phyloP scores from a whole-genome alignment of 192 early-diverging fungal genomes.

The Linnemannia hyalina region DNA sequence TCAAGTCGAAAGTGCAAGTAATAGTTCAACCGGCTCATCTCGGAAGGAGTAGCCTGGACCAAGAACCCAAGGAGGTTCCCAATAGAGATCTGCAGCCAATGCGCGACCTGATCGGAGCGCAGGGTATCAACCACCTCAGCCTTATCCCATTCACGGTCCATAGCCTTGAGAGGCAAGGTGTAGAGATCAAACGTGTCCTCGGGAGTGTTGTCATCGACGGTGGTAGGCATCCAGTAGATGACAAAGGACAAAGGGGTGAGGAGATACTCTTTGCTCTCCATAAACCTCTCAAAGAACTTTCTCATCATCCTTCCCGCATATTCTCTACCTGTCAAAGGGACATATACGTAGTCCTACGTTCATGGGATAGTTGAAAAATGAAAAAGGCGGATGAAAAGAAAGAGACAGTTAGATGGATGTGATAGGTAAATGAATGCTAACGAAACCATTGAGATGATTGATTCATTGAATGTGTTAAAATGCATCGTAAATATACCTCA shows the following conservation, averaged over 20 bases:
- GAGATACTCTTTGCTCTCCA: background rate
- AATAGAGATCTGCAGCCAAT: constrained; percentile 25
- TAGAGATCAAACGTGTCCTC: background rate
- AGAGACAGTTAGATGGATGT: too few relatives aligned
- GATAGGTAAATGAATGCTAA: too few relatives aligned
- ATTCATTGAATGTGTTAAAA: too few relatives aligned
- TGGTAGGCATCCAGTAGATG: constrained; percentile 35
- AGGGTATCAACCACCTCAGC: background rate
- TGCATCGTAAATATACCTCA: too few relatives aligned
- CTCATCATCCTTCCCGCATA: background rate
- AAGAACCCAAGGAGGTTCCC: constrained; percentile 26
- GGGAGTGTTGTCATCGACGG: background rate
- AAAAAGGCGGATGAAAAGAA: too few relatives aligned
- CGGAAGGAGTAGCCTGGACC: background rate
- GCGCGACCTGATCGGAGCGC: constrained; percentile 29
- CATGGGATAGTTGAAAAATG: too few relatives aligned
- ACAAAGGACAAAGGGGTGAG: background rate
- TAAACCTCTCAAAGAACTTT: background rate
- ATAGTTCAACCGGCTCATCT: background rate
- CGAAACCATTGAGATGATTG: too few relatives aligned
- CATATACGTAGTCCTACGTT: too few relatives aligned
- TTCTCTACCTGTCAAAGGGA: background rate
- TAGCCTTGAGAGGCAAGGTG: constrained; percentile 5
- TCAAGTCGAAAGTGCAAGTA: constrained; percentile 27
- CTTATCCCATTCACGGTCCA: background rate